Evolutionary conservation across 2,329 filamentous ascomycete genomes (phyloP).

Genomic region (Teratosphaeria pseudoeucalypti): DNA sequence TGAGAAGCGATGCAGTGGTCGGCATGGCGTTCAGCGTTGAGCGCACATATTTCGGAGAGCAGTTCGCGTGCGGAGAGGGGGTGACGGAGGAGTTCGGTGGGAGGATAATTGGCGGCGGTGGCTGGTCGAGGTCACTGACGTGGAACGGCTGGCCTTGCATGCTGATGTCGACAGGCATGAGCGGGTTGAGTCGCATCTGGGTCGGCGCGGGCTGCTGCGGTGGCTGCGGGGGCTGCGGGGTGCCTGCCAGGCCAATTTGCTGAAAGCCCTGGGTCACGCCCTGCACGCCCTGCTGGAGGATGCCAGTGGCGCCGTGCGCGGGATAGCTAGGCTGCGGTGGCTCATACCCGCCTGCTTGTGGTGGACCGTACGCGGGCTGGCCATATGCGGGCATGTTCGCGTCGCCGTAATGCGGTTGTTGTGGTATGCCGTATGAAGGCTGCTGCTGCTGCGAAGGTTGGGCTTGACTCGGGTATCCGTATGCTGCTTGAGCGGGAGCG

Average conservation of each 20-base stretch:
- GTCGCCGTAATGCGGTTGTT: slow-evolving; percentile 21
- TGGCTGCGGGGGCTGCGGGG: slow-evolving; percentile 25
- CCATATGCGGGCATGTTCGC: slow-evolving; percentile 22
- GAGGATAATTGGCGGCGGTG: slow-evolving; percentile 81
- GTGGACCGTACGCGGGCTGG: slow-evolving; percentile 35
- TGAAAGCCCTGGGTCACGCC: slow-evolving; percentile 77
- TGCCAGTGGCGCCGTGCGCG: slow-evolving; percentile 38
- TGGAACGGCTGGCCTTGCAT: slow-evolving; percentile 80
- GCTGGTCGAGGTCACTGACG: slow-evolving; percentile 80
- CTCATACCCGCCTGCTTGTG: slow-evolving; percentile 44
- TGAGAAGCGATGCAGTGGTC: slow-evolving; percentile 81
- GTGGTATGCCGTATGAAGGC: slow-evolving; percentile 24
- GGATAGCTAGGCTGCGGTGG: slow-evolving; percentile 59
- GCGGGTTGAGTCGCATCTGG: slow-evolving; percentile 60
- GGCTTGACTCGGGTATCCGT: slow-evolving; percentile 35
- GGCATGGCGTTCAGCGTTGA: slow-evolving; percentile 92
- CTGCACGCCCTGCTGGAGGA: slow-evolving; percentile 27
- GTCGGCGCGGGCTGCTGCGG: slow-evolving; percentile 26
- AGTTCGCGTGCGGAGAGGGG: slow-evolving; percentile 82
- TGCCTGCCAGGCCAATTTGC: slow-evolving; percentile 59
- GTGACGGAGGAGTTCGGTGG: slow-evolving; percentile 89
- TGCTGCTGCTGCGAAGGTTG: slow-evolving; percentile 19
- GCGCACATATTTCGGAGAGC: slow-evolving; percentile 84
- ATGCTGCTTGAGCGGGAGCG: slow-evolving; percentile 21
- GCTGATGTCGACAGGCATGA: slow-evolving; percentile 77